Conservation (phyloP, 129 eudicot genomes). For the Scalesia atractyloides region DNA sequence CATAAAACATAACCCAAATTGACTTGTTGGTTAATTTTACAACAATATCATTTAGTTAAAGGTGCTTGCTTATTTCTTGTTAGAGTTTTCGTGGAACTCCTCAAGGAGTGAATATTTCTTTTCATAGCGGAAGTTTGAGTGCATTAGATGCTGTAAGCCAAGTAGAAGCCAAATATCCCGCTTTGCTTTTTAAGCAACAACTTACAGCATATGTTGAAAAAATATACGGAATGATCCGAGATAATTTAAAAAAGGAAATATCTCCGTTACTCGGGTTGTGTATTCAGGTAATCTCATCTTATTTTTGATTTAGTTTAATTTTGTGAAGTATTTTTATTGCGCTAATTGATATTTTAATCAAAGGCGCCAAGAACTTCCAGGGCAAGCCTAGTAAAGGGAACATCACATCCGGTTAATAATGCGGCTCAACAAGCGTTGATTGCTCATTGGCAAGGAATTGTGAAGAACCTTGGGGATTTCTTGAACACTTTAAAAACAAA, state of each 20-base stretch:
- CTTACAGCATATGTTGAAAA: slow-evolving; percentile 97
- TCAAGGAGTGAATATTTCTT: slow-evolving; percentile 71
- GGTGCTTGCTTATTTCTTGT: slow-evolving; percentile 11
- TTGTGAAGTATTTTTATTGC: not conserved
- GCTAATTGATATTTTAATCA: slow-evolving; percentile 17
- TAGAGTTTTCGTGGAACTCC: slow-evolving; percentile 97
- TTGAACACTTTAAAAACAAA: slow-evolving; percentile 77
- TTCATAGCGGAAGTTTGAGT: slow-evolving; percentile 28
- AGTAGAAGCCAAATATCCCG: slow-evolving; percentile 85
- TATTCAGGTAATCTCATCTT: slow-evolving; percentile 59
- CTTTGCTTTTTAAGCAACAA: slow-evolving; percentile 96
- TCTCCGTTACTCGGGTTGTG: slow-evolving; percentile 57
- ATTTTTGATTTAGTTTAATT: slow-evolving; percentile 4
- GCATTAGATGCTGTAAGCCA: slow-evolving; percentile 39
- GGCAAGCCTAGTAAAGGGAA: slow-evolving; percentile 98
- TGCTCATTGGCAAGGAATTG: slow-evolving; percentile 99
- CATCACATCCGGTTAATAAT: slow-evolving; percentile 84
- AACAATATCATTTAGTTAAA: slow-evolving; percentile 1
- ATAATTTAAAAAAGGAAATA: slow-evolving; percentile 91
- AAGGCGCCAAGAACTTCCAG: slow-evolving; percentile 99
- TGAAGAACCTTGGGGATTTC: slow-evolving; percentile 75
- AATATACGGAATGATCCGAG: slow-evolving; percentile 92
- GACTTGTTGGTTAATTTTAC: not conserved
- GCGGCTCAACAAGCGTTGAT: slow-evolving; percentile 89
- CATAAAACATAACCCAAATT: not conserved